These are phyloP conservation scores for Neonectria sp. DNA, from an alignment of 2,329 filamentous ascomycete species.

Conservation along the genomic window DNA sequence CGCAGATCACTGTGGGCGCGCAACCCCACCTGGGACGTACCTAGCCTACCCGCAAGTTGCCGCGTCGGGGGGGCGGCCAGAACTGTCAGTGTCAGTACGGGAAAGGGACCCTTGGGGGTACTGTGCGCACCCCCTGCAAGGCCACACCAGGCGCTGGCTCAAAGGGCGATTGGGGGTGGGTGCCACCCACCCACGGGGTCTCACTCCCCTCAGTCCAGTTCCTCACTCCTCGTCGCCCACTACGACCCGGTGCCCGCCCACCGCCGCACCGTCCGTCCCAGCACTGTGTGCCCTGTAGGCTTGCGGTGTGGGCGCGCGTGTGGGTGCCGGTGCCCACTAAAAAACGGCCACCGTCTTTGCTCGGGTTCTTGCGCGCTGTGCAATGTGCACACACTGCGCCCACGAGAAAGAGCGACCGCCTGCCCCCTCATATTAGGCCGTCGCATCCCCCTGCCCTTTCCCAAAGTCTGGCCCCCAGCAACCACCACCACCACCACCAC, in stretches of 20 bases:
- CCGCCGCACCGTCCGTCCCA: conserved; percentile 1
- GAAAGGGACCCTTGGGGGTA: background rate
- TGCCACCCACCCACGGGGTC: background rate
- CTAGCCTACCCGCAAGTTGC: conserved; percentile 31
- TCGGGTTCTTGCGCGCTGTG: conserved; percentile 6
- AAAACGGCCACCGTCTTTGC: conserved; percentile 24
- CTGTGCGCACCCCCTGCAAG: background rate
- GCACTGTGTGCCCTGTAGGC: conserved; percentile 7
- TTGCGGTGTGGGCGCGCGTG: background rate
- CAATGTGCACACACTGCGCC: conserved; percentile 1
- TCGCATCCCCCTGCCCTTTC: conserved; percentile 40
- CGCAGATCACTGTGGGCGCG: conserved; percentile 1
- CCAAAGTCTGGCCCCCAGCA: conserved; percentile 43
- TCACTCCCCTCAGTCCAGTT: background rate
- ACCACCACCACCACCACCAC: conserved; percentile 40
- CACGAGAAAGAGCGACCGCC: conserved; percentile 5
- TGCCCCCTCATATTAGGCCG: conserved; percentile 45
- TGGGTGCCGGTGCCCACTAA: conserved; percentile 22
- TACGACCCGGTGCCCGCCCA: no score
- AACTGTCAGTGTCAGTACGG: conserved; percentile 22
- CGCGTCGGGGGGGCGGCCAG: conserved; percentile 15
- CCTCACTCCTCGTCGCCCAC: no score
- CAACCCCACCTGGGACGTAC: conserved; percentile 19
- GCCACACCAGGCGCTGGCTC: background rate
- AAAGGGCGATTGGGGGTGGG: background rate